phyloP scores from a whole-genome alignment of 202 grass and related monocot genomes.

The Digitaria exilis region DNA sequence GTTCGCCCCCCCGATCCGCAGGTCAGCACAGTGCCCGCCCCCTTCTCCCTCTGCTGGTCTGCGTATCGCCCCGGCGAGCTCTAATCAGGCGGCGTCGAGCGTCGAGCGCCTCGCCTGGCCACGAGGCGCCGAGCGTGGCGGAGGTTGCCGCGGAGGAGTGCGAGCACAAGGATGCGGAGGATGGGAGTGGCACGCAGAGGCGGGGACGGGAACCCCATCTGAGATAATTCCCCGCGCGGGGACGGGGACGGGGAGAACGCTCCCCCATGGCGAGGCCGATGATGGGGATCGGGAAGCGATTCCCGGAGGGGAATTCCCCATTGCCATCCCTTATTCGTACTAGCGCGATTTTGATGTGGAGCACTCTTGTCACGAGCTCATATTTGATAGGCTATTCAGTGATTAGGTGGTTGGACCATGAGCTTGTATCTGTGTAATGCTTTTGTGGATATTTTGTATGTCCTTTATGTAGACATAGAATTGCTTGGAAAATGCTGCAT shows the following conservation, averaged over 20 bases:
- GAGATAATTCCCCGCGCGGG: background rate
- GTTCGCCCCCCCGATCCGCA: background rate
- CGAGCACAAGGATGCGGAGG: background rate
- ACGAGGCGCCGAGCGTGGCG: background rate
- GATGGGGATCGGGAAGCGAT: background rate
- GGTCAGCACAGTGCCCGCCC: background rate
- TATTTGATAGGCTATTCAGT: background rate
- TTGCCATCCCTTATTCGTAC: background rate
- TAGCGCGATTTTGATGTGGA: conserved; percentile 10
- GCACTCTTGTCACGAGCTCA: background rate
- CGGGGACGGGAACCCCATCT: background rate
- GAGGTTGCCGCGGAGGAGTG: background rate
- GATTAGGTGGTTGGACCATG: background rate
- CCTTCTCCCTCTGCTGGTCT: background rate
- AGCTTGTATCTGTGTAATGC: background rate
- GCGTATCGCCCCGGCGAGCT: background rate
- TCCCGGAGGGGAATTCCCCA: background rate
- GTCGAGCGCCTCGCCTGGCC: too few species aligned
- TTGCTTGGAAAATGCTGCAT: conserved; percentile 19
- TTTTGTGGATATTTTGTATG: conserved; percentile 13
- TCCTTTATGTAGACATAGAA: background rate
- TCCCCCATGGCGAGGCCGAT: background rate
- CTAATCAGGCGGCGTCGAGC: background rate
- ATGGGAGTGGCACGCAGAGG: background rate
- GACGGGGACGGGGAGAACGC: background rate